These are phyloP conservation scores for Ilyonectria mors-panacis DNA, from an alignment of 2,329 filamentous ascomycete species.

Conservation along the genomic window DNA sequence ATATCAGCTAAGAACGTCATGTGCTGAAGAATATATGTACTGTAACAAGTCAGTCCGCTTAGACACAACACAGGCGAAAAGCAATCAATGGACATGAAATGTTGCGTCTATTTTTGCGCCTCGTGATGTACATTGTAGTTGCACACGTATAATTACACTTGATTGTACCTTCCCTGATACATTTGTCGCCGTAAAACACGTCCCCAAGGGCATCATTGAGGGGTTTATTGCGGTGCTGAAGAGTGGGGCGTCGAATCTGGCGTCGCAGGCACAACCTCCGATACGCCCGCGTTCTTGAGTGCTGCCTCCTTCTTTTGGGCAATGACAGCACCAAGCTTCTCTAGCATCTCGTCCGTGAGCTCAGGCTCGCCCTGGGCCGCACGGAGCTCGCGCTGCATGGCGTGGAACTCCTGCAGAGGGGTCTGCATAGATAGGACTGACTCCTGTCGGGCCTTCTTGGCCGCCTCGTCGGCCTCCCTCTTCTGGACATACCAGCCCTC, in stretches of 20 bases:
- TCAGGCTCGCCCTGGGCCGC: conserved; percentile 68
- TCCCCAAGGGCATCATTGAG: conserved; percentile 13
- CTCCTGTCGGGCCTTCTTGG: conserved; percentile 55
- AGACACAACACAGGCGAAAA: background rate
- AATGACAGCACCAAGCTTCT: conserved; percentile 74
- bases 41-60: background rate
- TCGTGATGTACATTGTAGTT: conserved; percentile 51
- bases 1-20: background rate
- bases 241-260: conserved; percentile 39
- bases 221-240: conserved; percentile 36
- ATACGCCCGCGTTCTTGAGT: conserved; percentile 56
- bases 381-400: conserved; percentile 66
- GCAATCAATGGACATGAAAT: conserved; percentile 34
- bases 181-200: conserved; percentile 31
- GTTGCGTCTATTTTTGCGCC: conserved; percentile 47
- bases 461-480: conserved; percentile 72
- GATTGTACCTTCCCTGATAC: conserved; percentile 39
- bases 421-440: conserved; percentile 62
- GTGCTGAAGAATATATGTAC: background rate
- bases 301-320: conserved; percentile 65
- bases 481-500: conserved; percentile 79
- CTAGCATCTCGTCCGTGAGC: conserved; percentile 72
- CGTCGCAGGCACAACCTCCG: conserved; percentile 47
- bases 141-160: conserved; percentile 53
- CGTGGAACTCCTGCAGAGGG: conserved; percentile 73